Evolutionary conservation across 1,284 basidiomycete genomes (phyloP).

Genomic region (Cryptococcus amylolentus): DNA sequence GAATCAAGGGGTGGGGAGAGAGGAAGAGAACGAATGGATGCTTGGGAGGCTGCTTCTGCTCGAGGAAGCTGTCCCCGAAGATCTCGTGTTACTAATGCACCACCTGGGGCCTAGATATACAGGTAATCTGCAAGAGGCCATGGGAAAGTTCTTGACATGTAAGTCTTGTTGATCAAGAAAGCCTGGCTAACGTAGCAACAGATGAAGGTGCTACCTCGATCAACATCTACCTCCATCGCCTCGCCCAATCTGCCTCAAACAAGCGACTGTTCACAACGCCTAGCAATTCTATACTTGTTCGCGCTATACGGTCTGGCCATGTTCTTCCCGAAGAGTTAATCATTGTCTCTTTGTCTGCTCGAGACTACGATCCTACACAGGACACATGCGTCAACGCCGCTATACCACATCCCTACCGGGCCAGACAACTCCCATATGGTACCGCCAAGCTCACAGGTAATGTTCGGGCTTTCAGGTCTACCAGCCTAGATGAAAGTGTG

Average conservation of each 20-base stretch:
- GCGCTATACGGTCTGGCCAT: conserved; percentile 43
- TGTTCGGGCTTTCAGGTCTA: conserved; percentile 60
- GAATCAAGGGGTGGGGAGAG: conserved; percentile 16
- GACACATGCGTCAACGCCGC: conserved; percentile 37
- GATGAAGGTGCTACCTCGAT: conserved; percentile 49
- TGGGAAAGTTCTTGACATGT: conserved; percentile 49
- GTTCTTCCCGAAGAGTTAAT: conserved; percentile 45
- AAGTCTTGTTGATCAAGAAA: conserved; percentile 4
- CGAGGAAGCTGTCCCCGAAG: conserved; percentile 46
- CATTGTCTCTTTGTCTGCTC: conserved; percentile 40
- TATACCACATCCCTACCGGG: conserved; percentile 34
- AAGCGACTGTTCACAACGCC: conserved; percentile 36
- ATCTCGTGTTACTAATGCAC: conserved; percentile 45
- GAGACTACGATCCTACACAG: conserved; percentile 23
- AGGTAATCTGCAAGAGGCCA: conserved; percentile 47
- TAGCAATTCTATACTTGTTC: conserved; percentile 42
- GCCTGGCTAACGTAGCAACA: conserved; percentile 3
- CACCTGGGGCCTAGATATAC: conserved; percentile 48
- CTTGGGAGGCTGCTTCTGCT: conserved; percentile 39
- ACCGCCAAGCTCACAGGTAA: conserved; percentile 55
- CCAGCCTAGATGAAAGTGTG: conserved; percentile 68
- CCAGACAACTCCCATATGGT: conserved; percentile 31
- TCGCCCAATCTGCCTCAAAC: conserved; percentile 32
- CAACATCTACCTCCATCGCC: conserved; percentile 44
- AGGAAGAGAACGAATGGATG: conserved; percentile 47